Evolutionary conservation across 352 stramenopile species (phyloP).

Genomic region (Plasmopara muralis): DNA sequence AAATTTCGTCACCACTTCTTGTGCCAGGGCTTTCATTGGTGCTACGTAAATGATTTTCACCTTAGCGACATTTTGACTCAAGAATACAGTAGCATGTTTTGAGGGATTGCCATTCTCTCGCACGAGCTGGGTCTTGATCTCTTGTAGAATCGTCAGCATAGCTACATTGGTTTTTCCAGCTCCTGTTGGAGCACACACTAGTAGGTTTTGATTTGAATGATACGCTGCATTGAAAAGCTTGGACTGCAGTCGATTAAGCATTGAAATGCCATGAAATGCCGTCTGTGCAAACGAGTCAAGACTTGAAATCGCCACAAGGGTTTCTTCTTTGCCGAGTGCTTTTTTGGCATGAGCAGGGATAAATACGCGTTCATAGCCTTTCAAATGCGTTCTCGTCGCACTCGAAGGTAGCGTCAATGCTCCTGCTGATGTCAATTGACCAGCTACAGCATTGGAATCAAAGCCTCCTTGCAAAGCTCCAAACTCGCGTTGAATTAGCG

Average conservation of each 20-base stretch:
- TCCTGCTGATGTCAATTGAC: conserved; percentile 53
- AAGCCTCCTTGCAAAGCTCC: conserved; percentile 60
- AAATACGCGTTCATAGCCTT: conserved; percentile 79
- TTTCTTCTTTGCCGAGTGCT: conserved; percentile 44
- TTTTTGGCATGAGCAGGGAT: conserved; percentile 70
- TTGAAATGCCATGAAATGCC: conserved; percentile 67
- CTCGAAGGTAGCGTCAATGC: conserved; percentile 44
- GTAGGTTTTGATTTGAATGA: conserved; percentile 94
- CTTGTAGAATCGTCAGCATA: conserved; percentile 94
- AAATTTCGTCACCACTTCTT: conserved; percentile 99
- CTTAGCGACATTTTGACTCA: conserved; percentile 32
- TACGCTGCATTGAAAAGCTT: conserved; percentile 96
- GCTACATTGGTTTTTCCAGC: conserved; percentile 99
- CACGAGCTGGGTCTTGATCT: conserved; percentile 62
- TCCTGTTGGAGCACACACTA: conserved; percentile 91
- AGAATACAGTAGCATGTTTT: conserved; percentile 10
- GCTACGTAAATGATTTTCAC: conserved; percentile 97
- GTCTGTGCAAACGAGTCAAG: conserved; percentile 72
- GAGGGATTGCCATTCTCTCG: conserved; percentile 25
- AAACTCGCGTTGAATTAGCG: conserved; percentile 70
- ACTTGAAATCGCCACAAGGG: conserved; percentile 50
- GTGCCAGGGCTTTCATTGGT: conserved; percentile 96
- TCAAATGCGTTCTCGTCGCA: conserved; percentile 70
- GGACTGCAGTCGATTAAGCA: conserved; percentile 97
- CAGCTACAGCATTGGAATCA: conserved; percentile 54